Percentiles rank a stretch among this genome's conserved stretches.
phyloP scores from a whole-genome alignment of 176 grass and related monocot genomes.

The Aegilops sharonensis region DNA sequence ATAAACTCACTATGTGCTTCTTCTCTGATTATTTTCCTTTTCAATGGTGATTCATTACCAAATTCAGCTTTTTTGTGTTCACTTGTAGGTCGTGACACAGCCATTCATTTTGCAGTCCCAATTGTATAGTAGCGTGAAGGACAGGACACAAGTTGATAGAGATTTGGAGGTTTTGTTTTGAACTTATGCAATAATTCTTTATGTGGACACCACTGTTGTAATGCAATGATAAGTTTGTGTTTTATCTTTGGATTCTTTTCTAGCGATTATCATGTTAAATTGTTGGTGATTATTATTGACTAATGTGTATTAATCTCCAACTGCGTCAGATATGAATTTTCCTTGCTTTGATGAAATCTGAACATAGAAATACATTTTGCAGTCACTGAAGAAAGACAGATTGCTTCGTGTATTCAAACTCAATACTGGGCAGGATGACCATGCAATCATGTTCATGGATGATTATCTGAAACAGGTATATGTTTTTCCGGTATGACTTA shows the following conservation, averaged over 20 bases:
- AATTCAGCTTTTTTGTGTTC: slow-evolving; percentile 4
- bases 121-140: slow-evolving; percentile 81
- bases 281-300: background rate
- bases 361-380: slow-evolving; percentile 16
- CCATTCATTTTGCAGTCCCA: slow-evolving; percentile 83
- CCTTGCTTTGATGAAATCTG: background rate
- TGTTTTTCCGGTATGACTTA: background rate
- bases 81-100: slow-evolving; percentile 44
- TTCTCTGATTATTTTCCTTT: background rate
- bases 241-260: slow-evolving; percentile 6
- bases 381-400: slow-evolving; percentile 73
- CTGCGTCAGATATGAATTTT: background rate
- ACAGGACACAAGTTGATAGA: slow-evolving; percentile 90
- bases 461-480: slow-evolving; percentile 82
- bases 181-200: slow-evolving; percentile 19
- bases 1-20: background rate
- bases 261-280: background rate
- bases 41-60: background rate
- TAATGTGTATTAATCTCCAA: background rate
- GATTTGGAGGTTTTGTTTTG: slow-evolving; percentile 76
- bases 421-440: slow-evolving; percentile 79
- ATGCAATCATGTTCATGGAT: slow-evolving; percentile 91
- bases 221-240: background rate
- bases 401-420: slow-evolving; percentile 76
- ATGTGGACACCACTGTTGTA: background rate